Evolutionary conservation across 192 early-diverging fungal species (phyloP).

Genomic region (Radiomyces spectabilis): DNA sequence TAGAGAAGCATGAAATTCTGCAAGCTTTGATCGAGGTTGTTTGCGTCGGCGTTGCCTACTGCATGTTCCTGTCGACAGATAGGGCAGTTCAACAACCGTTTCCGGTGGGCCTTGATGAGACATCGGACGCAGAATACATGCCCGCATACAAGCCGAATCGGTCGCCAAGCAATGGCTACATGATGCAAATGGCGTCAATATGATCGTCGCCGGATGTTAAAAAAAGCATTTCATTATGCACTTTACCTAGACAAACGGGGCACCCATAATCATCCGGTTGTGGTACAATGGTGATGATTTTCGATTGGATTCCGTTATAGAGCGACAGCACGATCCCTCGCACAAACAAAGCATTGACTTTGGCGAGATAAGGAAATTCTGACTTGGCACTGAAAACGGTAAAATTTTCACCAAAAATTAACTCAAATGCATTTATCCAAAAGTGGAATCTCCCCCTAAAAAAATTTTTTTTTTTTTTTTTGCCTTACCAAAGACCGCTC

Average conservation of each 20-base stretch:
- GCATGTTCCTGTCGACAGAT: slow-evolving; percentile 60
- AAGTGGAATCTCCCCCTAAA: neutral
- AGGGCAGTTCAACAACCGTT: slow-evolving; percentile 62
- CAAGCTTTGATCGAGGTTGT: slow-evolving; percentile 54
- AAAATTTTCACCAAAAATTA: neutral
- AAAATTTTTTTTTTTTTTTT: slow-evolving; percentile 4
- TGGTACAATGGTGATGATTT: slow-evolving; percentile 65
- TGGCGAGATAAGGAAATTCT: slow-evolving; percentile 44
- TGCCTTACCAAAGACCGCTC: slow-evolving; percentile 53
- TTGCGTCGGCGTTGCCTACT: slow-evolving; percentile 48
- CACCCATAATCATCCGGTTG: slow-evolving; percentile 76
- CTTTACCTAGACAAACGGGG: slow-evolving; percentile 66
- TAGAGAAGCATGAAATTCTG: slow-evolving; percentile 70
- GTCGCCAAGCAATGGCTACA: slow-evolving; percentile 63
- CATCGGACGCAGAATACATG: slow-evolving; percentile 81
- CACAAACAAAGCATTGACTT: slow-evolving; percentile 40
- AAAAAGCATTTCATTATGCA: slow-evolving; percentile 1
- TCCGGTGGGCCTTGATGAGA: slow-evolving; percentile 62
- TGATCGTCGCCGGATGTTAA: neutral
- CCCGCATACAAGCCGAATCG: slow-evolving; percentile 64
- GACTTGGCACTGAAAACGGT: slow-evolving; percentile 33
- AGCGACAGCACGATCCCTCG: slow-evolving; percentile 51
- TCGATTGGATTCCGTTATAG: slow-evolving; percentile 50
- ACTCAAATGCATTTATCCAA: neutral
- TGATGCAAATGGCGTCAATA: neutral